phyloP scores from a whole-genome alignment of 1,139 yeast species.

The Geotrichum phurueaensis region DNA sequence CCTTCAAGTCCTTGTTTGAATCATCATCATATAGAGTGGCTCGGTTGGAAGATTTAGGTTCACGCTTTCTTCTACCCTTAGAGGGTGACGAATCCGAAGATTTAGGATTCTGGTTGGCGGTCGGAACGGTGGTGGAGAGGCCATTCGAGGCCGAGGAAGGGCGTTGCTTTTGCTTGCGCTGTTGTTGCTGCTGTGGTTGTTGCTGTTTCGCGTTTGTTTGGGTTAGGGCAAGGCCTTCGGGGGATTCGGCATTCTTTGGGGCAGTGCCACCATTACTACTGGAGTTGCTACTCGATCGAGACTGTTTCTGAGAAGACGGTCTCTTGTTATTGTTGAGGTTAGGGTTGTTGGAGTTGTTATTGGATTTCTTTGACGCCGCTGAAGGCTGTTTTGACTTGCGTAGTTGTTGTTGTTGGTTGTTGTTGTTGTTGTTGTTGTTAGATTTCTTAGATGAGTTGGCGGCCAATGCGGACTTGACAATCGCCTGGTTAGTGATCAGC shows the following conservation, averaged over 20 bases:
- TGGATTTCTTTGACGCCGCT: neutral
- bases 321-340: neutral
- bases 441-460: neutral
- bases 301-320: neutral
- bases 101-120: neutral
- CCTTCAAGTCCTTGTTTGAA: constrained; percentile 21
- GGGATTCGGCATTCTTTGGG: constrained; percentile 1
- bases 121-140: neutral
- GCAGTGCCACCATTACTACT: neutral
- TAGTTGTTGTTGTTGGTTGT: constrained; percentile 1
- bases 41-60: neutral
- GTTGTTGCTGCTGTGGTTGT: neutral
- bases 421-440: neutral
- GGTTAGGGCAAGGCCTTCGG: constrained; percentile 1
- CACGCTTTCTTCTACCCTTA: neutral
- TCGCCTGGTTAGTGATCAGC: constrained; percentile 29
- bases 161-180: neutral
- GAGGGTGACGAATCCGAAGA: neutral
- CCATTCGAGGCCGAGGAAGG: neutral
- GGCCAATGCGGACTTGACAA: constrained; percentile 28
- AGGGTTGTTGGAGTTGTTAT: neutral
- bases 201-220: neutral
- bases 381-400: neutral
- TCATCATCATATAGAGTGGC: constrained; percentile 6
- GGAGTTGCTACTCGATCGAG: constrained; percentile 1